Evolutionary conservation across 1,139 yeast species (phyloP), one percentile per base, ranked within the genome.

Genomic region (Blastobotrys apis): DNA sequence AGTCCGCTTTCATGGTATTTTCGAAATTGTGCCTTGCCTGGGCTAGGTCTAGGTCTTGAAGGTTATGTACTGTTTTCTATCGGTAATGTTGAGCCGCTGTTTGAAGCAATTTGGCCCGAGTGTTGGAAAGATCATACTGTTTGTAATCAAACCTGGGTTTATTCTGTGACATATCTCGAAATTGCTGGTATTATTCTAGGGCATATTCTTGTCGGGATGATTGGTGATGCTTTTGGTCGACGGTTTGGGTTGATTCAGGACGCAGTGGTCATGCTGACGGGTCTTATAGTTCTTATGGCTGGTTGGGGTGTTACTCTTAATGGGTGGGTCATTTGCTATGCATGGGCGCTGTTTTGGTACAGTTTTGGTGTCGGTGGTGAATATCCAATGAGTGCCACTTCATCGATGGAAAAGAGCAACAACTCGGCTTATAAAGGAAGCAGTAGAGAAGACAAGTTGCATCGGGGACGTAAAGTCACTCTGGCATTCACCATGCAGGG

Each of bases 311-410:
- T 56, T 9, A 25, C 59, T n/a, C 60, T 65, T 39, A 55, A 66
- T 48, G 67, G 72, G 44, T 62, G 69, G 70, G 62, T 67, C 49
- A 58, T 65, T 57, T 63, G 94, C 94, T 50, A 84, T 87, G 60
- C 72, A 78, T 62, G 71, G 85, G 63, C 96, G 79, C 74, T 63
- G 54, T 64, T 58, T 53, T 60, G 59, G 59, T 66, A 60, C 60
- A 65, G 84, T 82, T 75, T 92, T 59, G 98, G 98, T 80, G 94
- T 92, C 60, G 98, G 98, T 73, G 98, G 97, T 76, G 98, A 92
- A 71, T 92, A 92, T 70, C 98, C 98, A 58, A 79, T 92, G 68
- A 88, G 97, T 35, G 92, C 97, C 34, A 65, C 69, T 40, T 57
- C 65, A 37, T 68, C 69, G 47, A 67, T 67, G 66, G 72, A 67